A percentile compares a stretch with the other conserved stretches of the same genome.
phyloP scores from a whole-genome alignment of 495 filamentous ascomycete genomes.

The Bryoglossum gracile region DNA sequence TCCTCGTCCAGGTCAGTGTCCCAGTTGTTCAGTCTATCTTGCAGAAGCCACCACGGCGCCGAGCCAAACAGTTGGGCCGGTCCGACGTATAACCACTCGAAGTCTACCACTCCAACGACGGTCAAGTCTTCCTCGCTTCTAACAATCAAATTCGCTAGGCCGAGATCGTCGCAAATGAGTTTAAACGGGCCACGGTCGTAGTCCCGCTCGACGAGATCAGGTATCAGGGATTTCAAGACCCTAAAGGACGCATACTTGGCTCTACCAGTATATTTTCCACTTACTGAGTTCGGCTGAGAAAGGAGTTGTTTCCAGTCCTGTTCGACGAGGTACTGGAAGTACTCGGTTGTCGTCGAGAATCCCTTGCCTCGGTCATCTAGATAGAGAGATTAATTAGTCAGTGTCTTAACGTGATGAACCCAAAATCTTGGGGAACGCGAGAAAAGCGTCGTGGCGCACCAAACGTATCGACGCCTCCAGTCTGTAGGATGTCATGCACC shows the following conservation, averaged over 20 bases:
- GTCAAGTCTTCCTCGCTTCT: conserved; percentile 24
- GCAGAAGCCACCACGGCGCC: conserved; percentile 30
- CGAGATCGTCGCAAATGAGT: no score
- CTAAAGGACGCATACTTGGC: conserved; percentile 25
- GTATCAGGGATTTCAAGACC: conserved; percentile 24
- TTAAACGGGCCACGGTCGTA: conserved; percentile 29
- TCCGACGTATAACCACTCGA: conserved; percentile 33
- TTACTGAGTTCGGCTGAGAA: conserved; percentile 29
- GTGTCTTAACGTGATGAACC: no score
- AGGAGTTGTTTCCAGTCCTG: conserved; percentile 32
- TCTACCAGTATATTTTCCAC: conserved; percentile 18
- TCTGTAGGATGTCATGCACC: conserved; percentile 27
- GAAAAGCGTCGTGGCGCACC: conserved; percentile 20
- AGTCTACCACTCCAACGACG: conserved; percentile 31
- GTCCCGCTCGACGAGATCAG: conserved; percentile 21
- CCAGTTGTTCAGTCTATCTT: no score
- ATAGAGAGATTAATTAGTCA: not conserved
- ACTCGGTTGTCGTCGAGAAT: no score
- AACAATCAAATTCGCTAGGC: conserved; percentile 33
- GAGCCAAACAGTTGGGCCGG: conserved; percentile 32
- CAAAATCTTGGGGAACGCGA: not conserved
- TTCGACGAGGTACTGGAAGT: conserved; percentile 25
- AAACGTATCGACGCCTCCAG: conserved; percentile 31
- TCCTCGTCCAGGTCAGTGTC: no score
- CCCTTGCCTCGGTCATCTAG: conserved; percentile 29